phyloP scores from a whole-genome alignment of 2,329 filamentous ascomycete species.

The Mollisia scopiformis region DNA sequence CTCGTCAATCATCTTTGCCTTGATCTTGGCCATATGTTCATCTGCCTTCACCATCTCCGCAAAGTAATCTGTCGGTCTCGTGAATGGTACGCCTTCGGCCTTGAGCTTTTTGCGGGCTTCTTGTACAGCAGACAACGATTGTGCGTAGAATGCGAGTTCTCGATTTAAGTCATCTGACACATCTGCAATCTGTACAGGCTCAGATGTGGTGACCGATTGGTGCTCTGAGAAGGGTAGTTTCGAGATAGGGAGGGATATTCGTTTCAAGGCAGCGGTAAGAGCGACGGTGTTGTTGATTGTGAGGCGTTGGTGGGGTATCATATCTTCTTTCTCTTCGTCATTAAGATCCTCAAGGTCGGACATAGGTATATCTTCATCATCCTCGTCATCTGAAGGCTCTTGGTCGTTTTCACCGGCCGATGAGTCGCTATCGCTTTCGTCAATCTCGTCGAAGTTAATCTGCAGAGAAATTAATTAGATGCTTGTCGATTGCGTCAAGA shows the following conservation, averaged over 20 bases:
- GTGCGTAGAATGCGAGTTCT: slow-evolving; percentile 91
- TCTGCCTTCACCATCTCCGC: slow-evolving; percentile 99
- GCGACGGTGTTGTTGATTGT: slow-evolving; percentile 97
- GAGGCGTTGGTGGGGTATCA: slow-evolving; percentile 87
- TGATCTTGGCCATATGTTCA: slow-evolving; percentile 97
- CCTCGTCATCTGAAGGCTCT: slow-evolving; percentile 57
- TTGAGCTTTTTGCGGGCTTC: slow-evolving; percentile 74
- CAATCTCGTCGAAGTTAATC: slow-evolving; percentile 57
- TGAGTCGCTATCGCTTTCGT: slow-evolving; percentile 63
- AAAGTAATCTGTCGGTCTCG: slow-evolving; percentile 91
- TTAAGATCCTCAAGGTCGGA: slow-evolving; percentile 81
- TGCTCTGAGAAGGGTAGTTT: slow-evolving; percentile 80
- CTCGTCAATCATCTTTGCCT: slow-evolving; percentile 89
- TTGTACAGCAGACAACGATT: slow-evolving; percentile 79
- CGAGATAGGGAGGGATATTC: slow-evolving; percentile 71
- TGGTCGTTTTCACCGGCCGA: slow-evolving; percentile 50
- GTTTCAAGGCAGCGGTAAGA: slow-evolving; percentile 77
- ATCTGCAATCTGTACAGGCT: slow-evolving; percentile 75
- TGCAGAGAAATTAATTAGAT: slow-evolving; percentile 30
- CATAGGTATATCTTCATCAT: slow-evolving; percentile 85
- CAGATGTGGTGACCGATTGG: slow-evolving; percentile 72
- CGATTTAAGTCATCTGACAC: slow-evolving; percentile 90
- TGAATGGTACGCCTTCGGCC: slow-evolving; percentile 83
- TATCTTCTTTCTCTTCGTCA: slow-evolving; percentile 82
- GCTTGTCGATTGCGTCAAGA: neutral